Evolutionary conservation across 208 protist genomes (phyloP), one percentile per base, ranked within the genome.

Genomic region (Wallacemonas rigidus): DNA sequence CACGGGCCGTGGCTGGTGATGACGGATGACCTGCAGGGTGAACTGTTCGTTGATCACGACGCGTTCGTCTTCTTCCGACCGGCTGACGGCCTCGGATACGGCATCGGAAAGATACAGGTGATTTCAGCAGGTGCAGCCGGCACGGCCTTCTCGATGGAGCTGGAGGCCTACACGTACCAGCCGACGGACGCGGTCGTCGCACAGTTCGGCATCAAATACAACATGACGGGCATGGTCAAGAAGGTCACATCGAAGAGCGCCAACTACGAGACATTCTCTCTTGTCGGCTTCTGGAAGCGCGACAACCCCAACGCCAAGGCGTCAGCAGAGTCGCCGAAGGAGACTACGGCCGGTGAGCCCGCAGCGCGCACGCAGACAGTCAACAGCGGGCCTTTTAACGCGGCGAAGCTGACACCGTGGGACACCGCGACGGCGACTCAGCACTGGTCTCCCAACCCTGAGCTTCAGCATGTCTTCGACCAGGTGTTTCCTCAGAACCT

Each of bases 41-140:
- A 97, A 76, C 77, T 97, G 26, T 95, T 95, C 50, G 54, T 97
- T n/a, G 93, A 97, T 47, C 81, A 91, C 68, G 90, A 97, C 65
- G 39, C 76, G 2, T 90, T 94, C 69, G 88, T 94, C 3, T 95
- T 87, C 73, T 91, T 92, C 53, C 90, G 93, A 9, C 93, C 93
- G 1, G 89, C 88, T 2, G 92, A 90, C 55, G 90, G 89, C 2
- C 80, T 97, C 38, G 93, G 93, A 67, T 92, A 94, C 78, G 93
- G 93, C 55, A 79, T 97, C 39, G 93, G 93, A 26, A 81, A 61
- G 41, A 75, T 97, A 9, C 63, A 88, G 44, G 41, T 95, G 1
- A 61, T 79, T 4, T 74, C 86, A 36, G 74, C 86, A 2, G 78
- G 74, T 1, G 51, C 45, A 2, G 75, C 76, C 0, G 87, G 83